Base-by-base conservation (phyloP, 2,329 filamentous ascomycete species). In the Colletotrichum tabaci region DNA sequence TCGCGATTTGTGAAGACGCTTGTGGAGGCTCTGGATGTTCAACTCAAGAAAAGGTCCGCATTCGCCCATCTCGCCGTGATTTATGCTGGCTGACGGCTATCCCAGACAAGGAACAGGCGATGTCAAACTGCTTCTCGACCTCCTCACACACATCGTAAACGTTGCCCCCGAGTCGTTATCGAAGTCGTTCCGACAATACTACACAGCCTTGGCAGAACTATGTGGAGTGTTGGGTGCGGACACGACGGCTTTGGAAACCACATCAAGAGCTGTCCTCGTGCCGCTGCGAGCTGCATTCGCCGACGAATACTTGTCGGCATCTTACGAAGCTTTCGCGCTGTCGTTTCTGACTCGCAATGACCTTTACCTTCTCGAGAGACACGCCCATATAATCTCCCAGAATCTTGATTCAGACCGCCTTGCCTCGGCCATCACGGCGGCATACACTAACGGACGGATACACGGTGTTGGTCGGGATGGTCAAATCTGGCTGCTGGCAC, bases 401-500 rank as follows among this genome's bases (percentile, higher is more conserved):
- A 68, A 74, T 23, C 76, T 90, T 40, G 77, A 86, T 40, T 75
- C 83, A 4, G 77, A 82, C 38, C 75, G 75, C 2, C 79, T 90
- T 2, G 84, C 85, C 0, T 76, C 78, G 15, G 81, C 82, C 26
- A 84, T 90, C 12, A 75, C 83, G 18, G 74, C 79, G 15, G 77
- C 77, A 2, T 83, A 84, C 57, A 74, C 77, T 2, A 75, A 77
- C 2, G 71, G 76, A 2, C 70, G 77, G 7, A 69, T 77, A 13
- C 58, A 70, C 0, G 71, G 75, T 2, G 74, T 76, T 15, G 77
- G 81, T 0, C 82, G 82, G 47, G 81, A 85, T 50, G 80, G 82
- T 12, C 86, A 90, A 47, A 80, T 94, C 49, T 92, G 91, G 86
- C 85, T 93, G 38, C 82, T 94, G 38, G 87, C 92, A 16, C 90